Base-by-base conservation (phyloP, 2,329 filamentous ascomycete genomes). In the Aureobasidium sp. region DNA sequence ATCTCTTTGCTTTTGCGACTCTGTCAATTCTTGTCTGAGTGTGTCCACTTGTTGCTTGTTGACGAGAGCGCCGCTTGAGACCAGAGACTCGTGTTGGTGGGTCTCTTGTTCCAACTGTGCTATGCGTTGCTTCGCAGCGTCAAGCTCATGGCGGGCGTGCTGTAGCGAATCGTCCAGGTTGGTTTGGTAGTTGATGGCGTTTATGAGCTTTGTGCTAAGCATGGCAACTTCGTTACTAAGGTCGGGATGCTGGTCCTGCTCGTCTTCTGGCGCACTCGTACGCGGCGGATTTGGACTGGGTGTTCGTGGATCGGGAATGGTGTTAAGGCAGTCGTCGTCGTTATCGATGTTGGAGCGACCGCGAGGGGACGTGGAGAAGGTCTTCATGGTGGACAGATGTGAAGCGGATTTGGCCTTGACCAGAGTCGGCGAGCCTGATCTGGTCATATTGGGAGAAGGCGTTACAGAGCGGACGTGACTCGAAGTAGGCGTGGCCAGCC, bases 111-210 rank as follows among this genome's bases (percentile, higher is more conserved):
- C 90, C 19, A 97, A 77, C 56, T 85, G 79, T 60, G 79, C 80
- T 59, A 95, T 83, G 68, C 82, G 83, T 52, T 87, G 83, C 63
- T 82, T 83, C 9, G 91, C 85, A 37, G 82, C 74, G 60, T 96
- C 90, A 50, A 97, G 79, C 71, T 97, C 91, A 72, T 92, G 87
- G 40, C 91, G 85, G 17, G 91, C 89, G 57, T 85, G 86, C 54
- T 90, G 88, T 19, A 99, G 80, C 12, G 85, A 89, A 74, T 99
- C 94, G 74, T 97, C 94, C 48, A 99, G 82, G 24, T 84, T 87
- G 8, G 92, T 97, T 75, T 97, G 92, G 74, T 96, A 89, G 72
- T 99, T 99, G 76, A 99, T 97, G 48, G 94, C 93, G 71, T 94
- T 93, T 68, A 99, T 93, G 65, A 99, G 85, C 75, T 99, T 99